Evolutionary conservation across 2,329 filamentous ascomycete species (phyloP).

Genomic region (Fusarium incarnatum): DNA sequence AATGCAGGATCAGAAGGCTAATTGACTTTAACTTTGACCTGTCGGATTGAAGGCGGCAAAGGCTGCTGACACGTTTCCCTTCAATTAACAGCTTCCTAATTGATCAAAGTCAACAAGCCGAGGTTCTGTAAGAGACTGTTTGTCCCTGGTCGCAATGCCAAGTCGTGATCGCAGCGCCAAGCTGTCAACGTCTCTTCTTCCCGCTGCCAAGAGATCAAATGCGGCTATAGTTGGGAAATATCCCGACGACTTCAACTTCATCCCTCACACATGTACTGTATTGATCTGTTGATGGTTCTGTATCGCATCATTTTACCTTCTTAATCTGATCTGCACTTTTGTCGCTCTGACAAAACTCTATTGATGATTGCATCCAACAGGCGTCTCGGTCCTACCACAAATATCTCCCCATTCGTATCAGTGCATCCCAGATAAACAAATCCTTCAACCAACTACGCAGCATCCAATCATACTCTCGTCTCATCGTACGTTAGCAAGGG

Average conservation of each 20-base stretch:
- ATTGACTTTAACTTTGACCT: background rate
- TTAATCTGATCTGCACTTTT: background rate
- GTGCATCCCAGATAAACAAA: slow-evolving; percentile 5
- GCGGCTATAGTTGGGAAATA: slow-evolving; percentile 21
- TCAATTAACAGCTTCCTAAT: slow-evolving; percentile 6
- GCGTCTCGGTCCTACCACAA: background rate
- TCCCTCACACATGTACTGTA: background rate
- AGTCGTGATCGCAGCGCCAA: slow-evolving; percentile 14
- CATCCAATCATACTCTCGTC: slow-evolving; percentile 2
- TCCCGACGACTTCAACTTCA: background rate
- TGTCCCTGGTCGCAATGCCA: slow-evolving; percentile 2
- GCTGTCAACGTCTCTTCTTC: slow-evolving; percentile 4
- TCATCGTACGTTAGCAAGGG: slow-evolving; percentile 8
- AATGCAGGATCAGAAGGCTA: background rate
- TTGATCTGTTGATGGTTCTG: background rate
- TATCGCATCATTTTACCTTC: background rate
- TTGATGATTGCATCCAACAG: slow-evolving; percentile 6
- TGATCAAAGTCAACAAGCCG: background rate
- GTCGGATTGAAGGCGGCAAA: background rate
- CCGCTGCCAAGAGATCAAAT: slow-evolving; percentile 23
- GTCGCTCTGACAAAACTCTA: slow-evolving; percentile 17
- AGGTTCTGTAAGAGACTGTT: background rate
- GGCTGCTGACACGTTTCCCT: background rate
- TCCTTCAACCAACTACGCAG: background rate
- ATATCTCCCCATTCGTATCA: background rate